A percentile compares a stretch with the other conserved stretches of the same genome.
Conservation (phyloP, 2,329 filamentous ascomycete species). For the Bipolaris zeicola region DNA sequence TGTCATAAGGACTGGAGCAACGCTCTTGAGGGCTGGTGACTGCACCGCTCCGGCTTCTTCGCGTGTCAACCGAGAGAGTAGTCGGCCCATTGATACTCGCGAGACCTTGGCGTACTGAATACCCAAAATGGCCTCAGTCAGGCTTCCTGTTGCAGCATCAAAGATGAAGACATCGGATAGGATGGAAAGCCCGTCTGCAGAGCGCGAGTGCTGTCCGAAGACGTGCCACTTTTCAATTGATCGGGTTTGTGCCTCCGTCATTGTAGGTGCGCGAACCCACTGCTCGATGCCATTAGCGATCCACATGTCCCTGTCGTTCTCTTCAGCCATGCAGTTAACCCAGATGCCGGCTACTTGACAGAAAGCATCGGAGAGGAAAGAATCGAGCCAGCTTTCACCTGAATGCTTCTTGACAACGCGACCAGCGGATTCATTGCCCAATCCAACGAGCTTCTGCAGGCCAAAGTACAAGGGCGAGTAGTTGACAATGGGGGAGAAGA, state of each 20-base stretch:
- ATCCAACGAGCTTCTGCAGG: constrained; percentile 26
- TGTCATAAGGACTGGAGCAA: neutral
- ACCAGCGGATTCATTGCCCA: constrained; percentile 16
- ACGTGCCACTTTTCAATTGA: constrained; percentile 35
- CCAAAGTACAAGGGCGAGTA: constrained; percentile 43
- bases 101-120: constrained; percentile 35
- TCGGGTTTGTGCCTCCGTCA: neutral
- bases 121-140: constrained; percentile 42
- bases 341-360: constrained; percentile 44
- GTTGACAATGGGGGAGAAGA: constrained; percentile 46
- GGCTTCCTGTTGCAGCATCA: constrained; percentile 27
- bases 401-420: constrained; percentile 20
- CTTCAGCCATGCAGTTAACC: constrained; percentile 37
- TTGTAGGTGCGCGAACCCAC: constrained; percentile 20
- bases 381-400: constrained; percentile 28
- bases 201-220: constrained; percentile 29
- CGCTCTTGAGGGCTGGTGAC: neutral
- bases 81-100: constrained; percentile 22
- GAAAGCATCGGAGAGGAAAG: constrained; percentile 36
- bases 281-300: constrained; percentile 40
- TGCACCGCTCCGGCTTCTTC: neutral
- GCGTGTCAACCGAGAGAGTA: constrained; percentile 1
- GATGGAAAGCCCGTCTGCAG: constrained; percentile 22
- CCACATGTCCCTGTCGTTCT: constrained; percentile 31
- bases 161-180: constrained; percentile 46